phyloP scores from a whole-genome alignment of 345 rosid genomes.

The Lepidium aucheri region DNA sequence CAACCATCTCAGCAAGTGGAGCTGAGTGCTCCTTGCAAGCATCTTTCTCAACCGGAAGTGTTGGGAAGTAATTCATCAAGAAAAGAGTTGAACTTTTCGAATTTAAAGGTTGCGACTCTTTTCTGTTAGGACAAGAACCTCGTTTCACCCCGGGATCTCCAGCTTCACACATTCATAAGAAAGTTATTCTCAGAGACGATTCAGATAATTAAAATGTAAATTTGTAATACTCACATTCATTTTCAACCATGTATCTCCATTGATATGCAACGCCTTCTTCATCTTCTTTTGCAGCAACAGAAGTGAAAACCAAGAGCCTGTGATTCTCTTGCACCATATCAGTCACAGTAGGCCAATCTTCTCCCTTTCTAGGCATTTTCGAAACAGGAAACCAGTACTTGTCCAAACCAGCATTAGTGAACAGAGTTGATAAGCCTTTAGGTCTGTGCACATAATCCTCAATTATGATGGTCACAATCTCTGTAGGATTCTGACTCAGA shows the following conservation, averaged over 20 bases:
- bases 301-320: slow-evolving; percentile 86
- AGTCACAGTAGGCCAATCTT: slow-evolving; percentile 94
- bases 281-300: slow-evolving; percentile 84
- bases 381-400: slow-evolving; percentile 83
- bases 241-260: slow-evolving; percentile 91
- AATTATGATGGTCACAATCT: slow-evolving; percentile 81
- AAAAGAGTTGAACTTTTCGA: slow-evolving; percentile 73
- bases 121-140: slow-evolving; percentile 86
- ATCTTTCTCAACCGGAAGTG: slow-evolving; percentile 66
- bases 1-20: slow-evolving; percentile 75
- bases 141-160: slow-evolving; percentile 90
- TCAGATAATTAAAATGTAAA: not conserved
- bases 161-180: slow-evolving; percentile 45
- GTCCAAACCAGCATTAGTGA: slow-evolving; percentile 68
- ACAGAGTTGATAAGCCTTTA: slow-evolving; percentile 67
- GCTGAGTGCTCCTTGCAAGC: slow-evolving; percentile 96
- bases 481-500: slow-evolving; percentile 65
- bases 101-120: slow-evolving; percentile 63
- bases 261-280: slow-evolving; percentile 97
- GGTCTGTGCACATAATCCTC: slow-evolving; percentile 93
- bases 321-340: slow-evolving; percentile 79
- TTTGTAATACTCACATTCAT: slow-evolving; percentile 47
- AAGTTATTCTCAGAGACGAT: not conserved
- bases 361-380: slow-evolving; percentile 87
- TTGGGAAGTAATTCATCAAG: slow-evolving; percentile 86